These are phyloP conservation scores for Phytophthora crassamura DNA, from an alignment of 352 stramenopile genomes.

Conservation along the genomic window DNA sequence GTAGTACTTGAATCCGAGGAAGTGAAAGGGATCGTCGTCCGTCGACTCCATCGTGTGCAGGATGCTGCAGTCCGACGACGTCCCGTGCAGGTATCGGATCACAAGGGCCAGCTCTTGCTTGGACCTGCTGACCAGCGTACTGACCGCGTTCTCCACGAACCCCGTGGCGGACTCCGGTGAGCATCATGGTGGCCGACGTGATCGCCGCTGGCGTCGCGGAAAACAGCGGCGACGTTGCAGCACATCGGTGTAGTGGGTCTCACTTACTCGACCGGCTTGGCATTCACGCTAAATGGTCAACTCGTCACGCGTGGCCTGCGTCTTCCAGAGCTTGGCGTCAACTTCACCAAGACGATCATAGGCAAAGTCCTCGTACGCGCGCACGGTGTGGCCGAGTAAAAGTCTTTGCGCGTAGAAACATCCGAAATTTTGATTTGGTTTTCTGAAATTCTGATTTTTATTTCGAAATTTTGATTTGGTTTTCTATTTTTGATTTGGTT, in stretches of 20 bases:
- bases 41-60: conserved; percentile 44
- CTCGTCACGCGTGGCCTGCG: conserved; percentile 37
- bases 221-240: conserved; percentile 39
- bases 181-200: conserved; percentile 40
- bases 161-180: conserved; percentile 40
- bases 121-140: conserved; percentile 41
- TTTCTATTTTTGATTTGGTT: too few species aligned
- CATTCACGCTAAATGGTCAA: conserved; percentile 47
- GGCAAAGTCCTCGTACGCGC: conserved; percentile 46
- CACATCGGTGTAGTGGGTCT: conserved; percentile 30
- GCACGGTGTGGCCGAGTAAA: conserved; percentile 50
- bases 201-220: conserved; percentile 40
- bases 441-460: too few species aligned
- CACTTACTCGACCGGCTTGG: conserved; percentile 23
- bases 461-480: too few species aligned
- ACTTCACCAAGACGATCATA: conserved; percentile 37
- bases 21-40: conserved; percentile 46
- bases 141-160: conserved; percentile 46
- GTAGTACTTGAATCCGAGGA: conserved; percentile 61
- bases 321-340: conserved; percentile 46
- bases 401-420: too few species aligned
- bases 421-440: too few species aligned
- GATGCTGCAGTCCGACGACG: conserved; percentile 48
- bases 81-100: conserved; percentile 49
- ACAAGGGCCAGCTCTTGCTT: conserved; percentile 65